Evolutionary conservation across 2,329 filamentous ascomycete genomes (phyloP).

Genomic region (Tolypocladium pustulatum): DNA sequence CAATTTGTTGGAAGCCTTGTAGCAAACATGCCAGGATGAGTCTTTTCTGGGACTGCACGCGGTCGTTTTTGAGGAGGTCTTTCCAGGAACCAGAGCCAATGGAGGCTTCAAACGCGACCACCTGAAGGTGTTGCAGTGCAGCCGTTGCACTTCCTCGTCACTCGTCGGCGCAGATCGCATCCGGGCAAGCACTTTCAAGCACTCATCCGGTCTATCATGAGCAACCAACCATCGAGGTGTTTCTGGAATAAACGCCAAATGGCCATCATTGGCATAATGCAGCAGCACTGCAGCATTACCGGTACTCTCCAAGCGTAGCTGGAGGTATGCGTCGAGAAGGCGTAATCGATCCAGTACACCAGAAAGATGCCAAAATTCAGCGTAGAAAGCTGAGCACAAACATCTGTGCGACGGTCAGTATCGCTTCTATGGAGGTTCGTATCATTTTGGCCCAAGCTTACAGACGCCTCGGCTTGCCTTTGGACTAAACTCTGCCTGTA

Average conservation of each 20-base stretch:
- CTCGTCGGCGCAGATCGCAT: slow-evolving; percentile 16
- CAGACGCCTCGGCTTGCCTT: slow-evolving; percentile 25
- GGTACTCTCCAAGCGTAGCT: slow-evolving; percentile 30
- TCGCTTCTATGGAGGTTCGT: no score
- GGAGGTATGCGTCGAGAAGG: slow-evolving; percentile 17
- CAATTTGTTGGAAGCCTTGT: slow-evolving; percentile 30
- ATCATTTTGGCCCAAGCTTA: slow-evolving; percentile 3
- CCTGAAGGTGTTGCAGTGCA: slow-evolving; percentile 19
- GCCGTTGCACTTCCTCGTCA: slow-evolving; percentile 9
- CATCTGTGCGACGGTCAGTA: slow-evolving; percentile 14
- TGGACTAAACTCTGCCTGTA: slow-evolving; percentile 31
- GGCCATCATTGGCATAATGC: slow-evolving; percentile 26
- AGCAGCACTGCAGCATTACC: slow-evolving; percentile 29
- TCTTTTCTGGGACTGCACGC: slow-evolving; percentile 19
- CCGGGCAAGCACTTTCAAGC: slow-evolving; percentile 22
- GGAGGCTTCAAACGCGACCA: slow-evolving; percentile 19
- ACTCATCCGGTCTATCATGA: slow-evolving; percentile 25
- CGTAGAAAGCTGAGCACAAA: slow-evolving; percentile 35
- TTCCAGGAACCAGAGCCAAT: slow-evolving; percentile 18
- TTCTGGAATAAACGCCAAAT: slow-evolving; percentile 28
- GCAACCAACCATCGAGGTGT: slow-evolving; percentile 32
- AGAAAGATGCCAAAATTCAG: slow-evolving; percentile 35
- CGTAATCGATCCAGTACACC: slow-evolving; percentile 36
- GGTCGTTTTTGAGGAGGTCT: slow-evolving; percentile 19
- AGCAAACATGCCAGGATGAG: slow-evolving; percentile 21